These are phyloP conservation scores for Crithidia mellificae DNA, from an alignment of 208 protist genomes.

Conservation along the genomic window DNA sequence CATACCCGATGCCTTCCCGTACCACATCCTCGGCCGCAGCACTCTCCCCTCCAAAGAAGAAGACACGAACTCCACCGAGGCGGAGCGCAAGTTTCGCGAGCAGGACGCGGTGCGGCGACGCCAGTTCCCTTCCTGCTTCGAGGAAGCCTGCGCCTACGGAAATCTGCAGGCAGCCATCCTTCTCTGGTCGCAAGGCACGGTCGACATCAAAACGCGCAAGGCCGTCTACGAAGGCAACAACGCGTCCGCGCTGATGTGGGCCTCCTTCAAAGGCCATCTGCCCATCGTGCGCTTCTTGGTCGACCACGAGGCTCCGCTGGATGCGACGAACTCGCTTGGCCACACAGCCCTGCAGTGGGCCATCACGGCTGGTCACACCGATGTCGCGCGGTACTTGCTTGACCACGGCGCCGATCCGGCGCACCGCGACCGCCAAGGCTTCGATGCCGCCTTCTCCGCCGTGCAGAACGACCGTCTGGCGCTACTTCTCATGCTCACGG, in stretches of 20 bases:
- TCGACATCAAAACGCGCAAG: constrained; percentile 36
- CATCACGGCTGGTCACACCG: constrained; percentile 40
- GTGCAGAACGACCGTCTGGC: constrained; percentile 53
- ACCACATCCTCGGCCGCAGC: constrained; percentile 33
- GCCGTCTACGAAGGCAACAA: constrained; percentile 55
- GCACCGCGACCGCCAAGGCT: constrained; percentile 54
- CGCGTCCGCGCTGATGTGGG: constrained; percentile 80
- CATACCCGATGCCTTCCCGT: constrained; percentile 42
- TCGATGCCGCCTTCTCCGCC: constrained; percentile 66
- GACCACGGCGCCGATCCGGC: constrained; percentile 66
- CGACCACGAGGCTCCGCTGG: constrained; percentile 54
- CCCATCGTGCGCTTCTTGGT: constrained; percentile 70
- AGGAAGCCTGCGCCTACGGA: constrained; percentile 69
- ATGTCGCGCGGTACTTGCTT: constrained; percentile 63
- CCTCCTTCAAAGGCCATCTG: constrained; percentile 55
- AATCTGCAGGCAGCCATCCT: constrained; percentile 54
- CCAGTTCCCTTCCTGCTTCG: constrained; percentile 46
- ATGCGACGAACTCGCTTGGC: constrained; percentile 45
- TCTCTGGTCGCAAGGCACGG: constrained; percentile 56
- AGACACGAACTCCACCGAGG: background rate
- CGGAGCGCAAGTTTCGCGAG: constrained; percentile 20
- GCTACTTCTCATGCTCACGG: constrained; percentile 61
- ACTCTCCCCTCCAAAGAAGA: constrained; percentile 9
- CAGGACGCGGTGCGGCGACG: constrained; percentile 39
- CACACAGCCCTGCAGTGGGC: constrained; percentile 76